These are phyloP conservation scores for Phytophthora crassamura DNA, from an alignment of 352 stramenopile genomes.

Conservation along the genomic window DNA sequence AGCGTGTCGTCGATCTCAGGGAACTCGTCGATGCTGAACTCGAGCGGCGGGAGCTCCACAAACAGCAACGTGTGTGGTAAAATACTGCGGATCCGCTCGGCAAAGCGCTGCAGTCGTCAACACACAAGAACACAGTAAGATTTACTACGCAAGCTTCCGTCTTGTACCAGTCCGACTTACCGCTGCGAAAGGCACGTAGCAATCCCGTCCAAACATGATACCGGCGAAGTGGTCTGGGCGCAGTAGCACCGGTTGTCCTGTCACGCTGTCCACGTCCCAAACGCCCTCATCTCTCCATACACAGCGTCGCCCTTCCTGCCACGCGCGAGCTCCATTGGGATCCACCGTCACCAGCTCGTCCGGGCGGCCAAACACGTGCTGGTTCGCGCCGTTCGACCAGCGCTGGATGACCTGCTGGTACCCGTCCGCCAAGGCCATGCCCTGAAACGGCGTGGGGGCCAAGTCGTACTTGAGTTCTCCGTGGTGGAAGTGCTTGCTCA, in stretches of 20 bases:
- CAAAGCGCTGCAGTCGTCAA: conserved; percentile 47
- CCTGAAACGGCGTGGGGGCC: conserved; percentile 81
- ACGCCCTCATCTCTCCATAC: conserved; percentile 88
- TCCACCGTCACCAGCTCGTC: conserved; percentile 59
- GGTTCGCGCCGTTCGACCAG: conserved; percentile 80
- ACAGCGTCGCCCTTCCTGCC: conserved; percentile 69
- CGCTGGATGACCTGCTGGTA: conserved; percentile 63
- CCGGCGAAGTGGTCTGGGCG: conserved; percentile 72
- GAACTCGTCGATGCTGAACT: conserved; percentile 76
- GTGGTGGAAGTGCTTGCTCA: conserved; percentile 58
- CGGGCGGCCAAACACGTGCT: conserved; percentile 69
- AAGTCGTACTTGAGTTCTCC: conserved; percentile 76
- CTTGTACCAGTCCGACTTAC: conserved; percentile 27
- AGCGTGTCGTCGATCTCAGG: conserved; percentile 61
- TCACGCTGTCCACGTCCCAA: conserved; percentile 61
- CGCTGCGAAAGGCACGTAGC: conserved; percentile 81
- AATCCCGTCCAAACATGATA: conserved; percentile 81
- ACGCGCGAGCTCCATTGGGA: conserved; percentile 64
- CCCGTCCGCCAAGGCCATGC: conserved; percentile 81
- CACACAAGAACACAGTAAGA: conserved; percentile 4
- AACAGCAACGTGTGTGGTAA: conserved; percentile 79
- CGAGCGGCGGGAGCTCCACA: conserved; percentile 78
- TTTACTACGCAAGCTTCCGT: neutral
- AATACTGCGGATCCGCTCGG: conserved; percentile 59
- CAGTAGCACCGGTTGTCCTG: conserved; percentile 55